A percentile compares a stretch with the other conserved stretches of the same genome.
These are phyloP conservation scores for Tuber borchii DNA, from an alignment of 495 filamentous ascomycete genomes.

Conservation along the genomic window DNA sequence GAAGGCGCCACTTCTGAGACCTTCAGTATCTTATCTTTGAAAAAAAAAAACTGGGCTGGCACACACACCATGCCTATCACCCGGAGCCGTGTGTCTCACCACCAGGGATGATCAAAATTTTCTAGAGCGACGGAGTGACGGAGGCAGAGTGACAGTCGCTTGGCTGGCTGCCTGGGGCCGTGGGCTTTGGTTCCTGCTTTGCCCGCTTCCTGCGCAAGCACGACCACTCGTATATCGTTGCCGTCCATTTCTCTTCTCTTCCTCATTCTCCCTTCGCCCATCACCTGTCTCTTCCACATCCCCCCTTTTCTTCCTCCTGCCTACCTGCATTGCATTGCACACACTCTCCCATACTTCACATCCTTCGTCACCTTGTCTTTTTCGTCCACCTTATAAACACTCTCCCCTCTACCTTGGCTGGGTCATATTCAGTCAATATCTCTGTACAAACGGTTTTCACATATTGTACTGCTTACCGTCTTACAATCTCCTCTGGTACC, in stretches of 20 bases:
- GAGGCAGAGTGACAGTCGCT: neutral
- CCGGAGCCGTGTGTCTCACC: conserved; percentile 34
- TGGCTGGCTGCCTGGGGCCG: neutral
- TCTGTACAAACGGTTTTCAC: neutral
- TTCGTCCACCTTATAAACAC: neutral
- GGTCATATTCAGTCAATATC: neutral
- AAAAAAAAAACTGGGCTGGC: neutral
- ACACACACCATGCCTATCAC: conserved; percentile 22
- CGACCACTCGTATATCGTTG: neutral
- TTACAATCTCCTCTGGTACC: neutral
- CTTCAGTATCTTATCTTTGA: neutral
- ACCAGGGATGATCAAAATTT: neutral
- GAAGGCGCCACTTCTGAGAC: neutral
- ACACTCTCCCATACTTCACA: neutral
- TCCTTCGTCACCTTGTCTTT: neutral
- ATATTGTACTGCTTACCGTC: neutral
- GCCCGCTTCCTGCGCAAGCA: neutral
- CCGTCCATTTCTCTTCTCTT: neutral
- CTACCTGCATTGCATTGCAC: neutral
- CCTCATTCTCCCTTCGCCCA: neutral
- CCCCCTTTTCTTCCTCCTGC: neutral
- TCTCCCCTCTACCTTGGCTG: neutral
- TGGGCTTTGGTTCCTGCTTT: neutral
- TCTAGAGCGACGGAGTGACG: neutral
- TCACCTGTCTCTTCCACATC: conserved; percentile 2